Base-by-base conservation (phyloP, 495 filamentous ascomycete species). In the Lophium mytilinum region DNA sequence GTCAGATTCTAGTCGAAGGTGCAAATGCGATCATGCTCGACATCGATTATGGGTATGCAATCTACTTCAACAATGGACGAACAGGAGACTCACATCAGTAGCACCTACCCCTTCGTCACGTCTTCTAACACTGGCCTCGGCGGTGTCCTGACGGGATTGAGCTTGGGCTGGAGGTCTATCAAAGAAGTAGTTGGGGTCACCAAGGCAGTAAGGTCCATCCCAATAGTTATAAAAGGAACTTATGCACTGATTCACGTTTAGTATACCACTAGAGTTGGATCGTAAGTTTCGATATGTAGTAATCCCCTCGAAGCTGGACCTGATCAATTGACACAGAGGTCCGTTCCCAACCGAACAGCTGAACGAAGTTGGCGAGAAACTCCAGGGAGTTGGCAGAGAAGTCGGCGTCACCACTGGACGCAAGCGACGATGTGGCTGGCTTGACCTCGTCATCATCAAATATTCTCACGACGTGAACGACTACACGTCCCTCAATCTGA, bases 1-100 rank as follows among this genome's bases (percentile, higher is more conserved):
- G 76, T 50, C 79, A 79, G 56, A 86, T 90, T 58, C 76, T 95
- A 8, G 81, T 95, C 37, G 90, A 96, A 72, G 89, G 89, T 54
- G 85, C 87, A n/a, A 89, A 95, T 61, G 88, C 89, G n/a, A 73
- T 91, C 50, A 86, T 88, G 81, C 77, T 89, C 36, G 85, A 88
- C 70, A 75, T 88, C 45, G 84, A 61, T 56, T 71, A 82, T 81
- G 69, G 86, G 87, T 66, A 90, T 84, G 52, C 11, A 9, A 11
- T 34, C 21, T 37, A 12, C 9, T 10, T 18, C 12, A 14, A 15
- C 15, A 36, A 34, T 1, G 0, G 17, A n/a, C 34, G 37, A 12
- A 12, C 2, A 8, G 21, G 17, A 30, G 24, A 24, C 45, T 48
- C 7, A 48, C 21, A 14, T 10, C 12, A 11, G 15, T 33, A 52